Evolutionary conservation across 108 stramenopile species (phyloP).

Genomic region (Bacterosira constricta): DNA sequence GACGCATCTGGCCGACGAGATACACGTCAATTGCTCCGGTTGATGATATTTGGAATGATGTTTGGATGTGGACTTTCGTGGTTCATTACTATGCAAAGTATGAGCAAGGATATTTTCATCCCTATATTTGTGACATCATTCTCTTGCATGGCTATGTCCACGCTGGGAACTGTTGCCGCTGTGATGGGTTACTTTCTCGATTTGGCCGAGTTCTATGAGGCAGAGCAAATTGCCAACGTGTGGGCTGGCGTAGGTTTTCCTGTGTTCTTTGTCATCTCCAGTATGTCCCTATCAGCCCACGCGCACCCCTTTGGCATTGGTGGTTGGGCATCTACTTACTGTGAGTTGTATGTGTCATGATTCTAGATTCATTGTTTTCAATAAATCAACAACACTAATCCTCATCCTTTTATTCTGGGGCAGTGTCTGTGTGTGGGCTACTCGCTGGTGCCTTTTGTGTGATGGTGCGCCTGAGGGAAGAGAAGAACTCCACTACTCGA

Average conservation of each 20-base stretch:
- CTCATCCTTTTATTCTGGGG: too few species aligned
- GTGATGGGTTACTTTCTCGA: constrained; percentile 81
- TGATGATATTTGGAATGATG: constrained; percentile 80
- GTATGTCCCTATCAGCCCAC: constrained; percentile 38
- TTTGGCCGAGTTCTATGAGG: constrained; percentile 70
- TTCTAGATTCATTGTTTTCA: too few species aligned
- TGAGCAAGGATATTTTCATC: constrained; percentile 70
- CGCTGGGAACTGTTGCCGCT: constrained; percentile 72
- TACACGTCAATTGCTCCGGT: constrained; percentile 60
- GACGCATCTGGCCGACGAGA: constrained; percentile 69
- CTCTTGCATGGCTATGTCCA: constrained; percentile 69
- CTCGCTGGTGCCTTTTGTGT: constrained; percentile 53
- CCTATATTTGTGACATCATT: constrained; percentile 58
- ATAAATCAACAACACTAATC: too few species aligned
- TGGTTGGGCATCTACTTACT: constrained; percentile 75
- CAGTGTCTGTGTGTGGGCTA: constrained; percentile 59
- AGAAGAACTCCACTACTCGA: constrained; percentile 58
- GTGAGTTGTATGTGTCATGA: too few species aligned
- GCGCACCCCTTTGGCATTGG: constrained; percentile 69
- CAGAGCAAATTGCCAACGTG: constrained; percentile 62
- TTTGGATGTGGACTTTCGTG: constrained; percentile 83
- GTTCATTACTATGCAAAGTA: constrained; percentile 77
- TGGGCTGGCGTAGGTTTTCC: constrained; percentile 59
- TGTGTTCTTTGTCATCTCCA: constrained; percentile 58
- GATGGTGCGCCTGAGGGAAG: constrained; percentile 48